Percentiles rank a stretch among this genome's conserved stretches.
These are phyloP conservation scores for Hortiboletus campestris DNA, from an alignment of 768 basidiomycete genomes.

Conservation along the genomic window DNA sequence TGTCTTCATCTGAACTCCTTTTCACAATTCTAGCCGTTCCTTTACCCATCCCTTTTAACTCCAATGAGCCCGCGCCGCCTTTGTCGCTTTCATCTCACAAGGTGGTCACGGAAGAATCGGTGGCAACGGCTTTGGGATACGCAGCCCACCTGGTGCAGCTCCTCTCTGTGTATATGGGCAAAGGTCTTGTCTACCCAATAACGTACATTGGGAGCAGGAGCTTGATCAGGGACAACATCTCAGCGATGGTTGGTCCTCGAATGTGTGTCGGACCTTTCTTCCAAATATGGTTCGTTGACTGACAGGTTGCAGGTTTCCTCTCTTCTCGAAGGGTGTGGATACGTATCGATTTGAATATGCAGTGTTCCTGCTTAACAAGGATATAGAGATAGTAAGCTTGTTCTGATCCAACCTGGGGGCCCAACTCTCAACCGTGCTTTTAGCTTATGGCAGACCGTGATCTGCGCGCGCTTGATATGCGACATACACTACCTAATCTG, in stretches of 20 bases:
- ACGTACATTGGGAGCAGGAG: constrained; percentile 90
- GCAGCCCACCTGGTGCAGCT: constrained; percentile 85
- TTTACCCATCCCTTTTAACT: constrained; percentile 79
- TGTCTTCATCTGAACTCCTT: constrained; percentile 80
- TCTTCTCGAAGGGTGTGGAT: constrained; percentile 93
- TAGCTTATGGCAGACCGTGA: constrained; percentile 92
- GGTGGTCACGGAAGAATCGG: constrained; percentile 77
- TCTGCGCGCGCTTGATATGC: constrained; percentile 85
- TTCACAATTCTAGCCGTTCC: constrained; percentile 86
- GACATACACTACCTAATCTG: constrained; percentile 95
- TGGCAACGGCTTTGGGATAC: constrained; percentile 89
- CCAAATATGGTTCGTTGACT: constrained; percentile 2
- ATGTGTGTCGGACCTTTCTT: constrained; percentile 56
- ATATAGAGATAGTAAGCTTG: constrained; percentile 82
- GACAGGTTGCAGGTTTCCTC: constrained; percentile 70
- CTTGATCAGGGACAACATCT: constrained; percentile 88
- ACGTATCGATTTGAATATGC: constrained; percentile 97
- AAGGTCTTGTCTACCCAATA: constrained; percentile 81
- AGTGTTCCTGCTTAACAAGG: constrained; percentile 93
- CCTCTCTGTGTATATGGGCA: constrained; percentile 75
- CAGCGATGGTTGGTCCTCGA: constrained; percentile 91
- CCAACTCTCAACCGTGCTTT: constrained; percentile 7
- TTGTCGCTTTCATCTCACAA: constrained; percentile 61
- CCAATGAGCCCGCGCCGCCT: constrained; percentile 83
- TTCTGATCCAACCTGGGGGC: background rate